These are phyloP conservation scores for Nemania sp. DNA, from an alignment of 2,329 filamentous ascomycete genomes.

Conservation along the genomic window DNA sequence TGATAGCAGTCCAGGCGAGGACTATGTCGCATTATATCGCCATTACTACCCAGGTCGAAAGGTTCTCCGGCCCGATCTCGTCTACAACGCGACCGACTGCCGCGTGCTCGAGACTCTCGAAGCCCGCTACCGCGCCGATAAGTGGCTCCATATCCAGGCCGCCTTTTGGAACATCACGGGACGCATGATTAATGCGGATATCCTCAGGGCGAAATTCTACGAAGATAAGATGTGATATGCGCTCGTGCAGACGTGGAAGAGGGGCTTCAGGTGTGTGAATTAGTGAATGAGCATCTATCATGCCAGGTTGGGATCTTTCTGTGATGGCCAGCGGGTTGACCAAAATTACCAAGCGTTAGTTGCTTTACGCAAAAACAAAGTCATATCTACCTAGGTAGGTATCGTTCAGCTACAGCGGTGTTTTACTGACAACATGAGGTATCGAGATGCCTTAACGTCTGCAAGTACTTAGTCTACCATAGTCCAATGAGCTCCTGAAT, in stretches of 20 bases:
- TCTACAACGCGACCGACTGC: slow-evolving; percentile 35
- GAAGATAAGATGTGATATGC: neutral
- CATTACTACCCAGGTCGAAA: slow-evolving; percentile 27
- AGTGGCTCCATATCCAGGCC: slow-evolving; percentile 33
- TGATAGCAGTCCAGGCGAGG: slow-evolving; percentile 23
- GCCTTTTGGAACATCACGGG: slow-evolving; percentile 38
- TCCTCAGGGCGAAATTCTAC: slow-evolving; percentile 35
- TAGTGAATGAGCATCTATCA: neutral
- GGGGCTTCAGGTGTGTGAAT: too few species aligned
- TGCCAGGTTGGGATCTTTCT: too few species aligned
- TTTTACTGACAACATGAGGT: too few species aligned
- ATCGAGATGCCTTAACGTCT: too few species aligned
- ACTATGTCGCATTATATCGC: slow-evolving; percentile 22
- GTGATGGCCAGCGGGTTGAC: too few species aligned
- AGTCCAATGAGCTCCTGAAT: too few species aligned
- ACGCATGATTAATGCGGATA: slow-evolving; percentile 26
- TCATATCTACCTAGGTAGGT: too few species aligned
- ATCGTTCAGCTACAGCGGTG: too few species aligned
- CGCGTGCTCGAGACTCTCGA: slow-evolving; percentile 31
- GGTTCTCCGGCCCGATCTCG: slow-evolving; percentile 24
- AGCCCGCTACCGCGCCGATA: slow-evolving; percentile 33
- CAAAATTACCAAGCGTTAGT: too few species aligned
- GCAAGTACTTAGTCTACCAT: too few species aligned
- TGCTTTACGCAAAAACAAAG: too few species aligned
- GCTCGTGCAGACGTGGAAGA: too few species aligned